Evolutionary conservation across 371 early-diverging fungal species (phyloP).

Genomic region (Rhizopus sp.): DNA sequence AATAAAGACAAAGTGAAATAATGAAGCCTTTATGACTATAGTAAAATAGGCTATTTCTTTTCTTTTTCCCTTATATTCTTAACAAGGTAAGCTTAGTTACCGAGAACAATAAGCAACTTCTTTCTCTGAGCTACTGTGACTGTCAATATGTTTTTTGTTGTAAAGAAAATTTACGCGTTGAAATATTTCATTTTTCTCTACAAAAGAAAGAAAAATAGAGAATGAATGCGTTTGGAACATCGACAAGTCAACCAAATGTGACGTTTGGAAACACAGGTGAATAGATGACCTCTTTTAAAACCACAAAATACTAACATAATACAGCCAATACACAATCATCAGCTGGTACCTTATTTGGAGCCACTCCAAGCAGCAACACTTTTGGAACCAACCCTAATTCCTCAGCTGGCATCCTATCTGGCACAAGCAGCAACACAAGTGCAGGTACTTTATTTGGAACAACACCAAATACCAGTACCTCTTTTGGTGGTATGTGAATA

Average conservation of each 20-base stretch:
- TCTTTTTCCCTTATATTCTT: no score
- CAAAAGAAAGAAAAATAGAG: neutral
- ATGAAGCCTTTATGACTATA: no score
- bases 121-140: neutral
- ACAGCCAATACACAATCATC: conserved; percentile 30
- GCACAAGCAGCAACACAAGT: conserved; percentile 19
- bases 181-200: conserved; percentile 3
- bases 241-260: conserved; percentile 3
- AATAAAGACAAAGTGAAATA: no score
- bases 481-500: conserved; percentile 27
- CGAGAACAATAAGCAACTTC: neutral
- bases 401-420: conserved; percentile 26
- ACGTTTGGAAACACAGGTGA: conserved; percentile 4
- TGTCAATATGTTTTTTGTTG: conserved; percentile 1
- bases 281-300: conserved; percentile 3
- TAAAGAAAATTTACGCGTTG: conserved; percentile 3
- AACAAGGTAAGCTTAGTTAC: no score
- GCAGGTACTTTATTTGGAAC: conserved; percentile 43
- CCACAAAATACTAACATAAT: conserved; percentile 3
- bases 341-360: conserved; percentile 40
- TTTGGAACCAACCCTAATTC: conserved; percentile 7
- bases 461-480: conserved; percentile 24
- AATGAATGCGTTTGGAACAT: conserved; percentile 5
- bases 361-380: conserved; percentile 8
- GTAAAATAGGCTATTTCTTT: no score